Percentiles rank a stretch among this genome's conserved stretches.
phyloP scores from a whole-genome alignment of 1,284 basidiomycete species.

The Irpex sp. region DNA sequence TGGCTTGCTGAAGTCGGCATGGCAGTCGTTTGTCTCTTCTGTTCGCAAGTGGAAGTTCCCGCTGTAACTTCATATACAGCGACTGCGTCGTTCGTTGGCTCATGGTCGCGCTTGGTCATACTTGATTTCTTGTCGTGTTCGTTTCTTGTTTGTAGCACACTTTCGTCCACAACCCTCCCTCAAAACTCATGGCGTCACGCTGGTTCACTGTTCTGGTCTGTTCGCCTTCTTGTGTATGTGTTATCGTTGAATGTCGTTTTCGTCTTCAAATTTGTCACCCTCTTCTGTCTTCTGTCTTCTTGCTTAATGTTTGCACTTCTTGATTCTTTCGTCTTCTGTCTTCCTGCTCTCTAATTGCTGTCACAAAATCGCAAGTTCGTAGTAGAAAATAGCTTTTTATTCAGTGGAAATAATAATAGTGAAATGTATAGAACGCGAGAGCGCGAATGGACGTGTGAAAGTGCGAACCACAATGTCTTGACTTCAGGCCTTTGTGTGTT shows the following conservation, averaged over 20 bases:
- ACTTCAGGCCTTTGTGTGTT: not conserved
- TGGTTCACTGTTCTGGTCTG: no score
- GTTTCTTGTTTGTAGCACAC: no score
- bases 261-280: not conserved
- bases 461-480: not conserved
- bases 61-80: not conserved
- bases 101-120: not conserved
- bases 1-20: not conserved
- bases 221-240: no score
- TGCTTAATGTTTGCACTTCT: not conserved
- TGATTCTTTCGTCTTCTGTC: not conserved
- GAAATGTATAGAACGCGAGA: not conserved
- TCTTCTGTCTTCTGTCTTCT: conserved; percentile 1
- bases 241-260: not conserved
- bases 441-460: not conserved
- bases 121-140: no score
- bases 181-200: no score
- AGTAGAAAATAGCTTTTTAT: not conserved
- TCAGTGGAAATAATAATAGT: not conserved
- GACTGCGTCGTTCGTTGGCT: not conserved
- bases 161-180: no score
- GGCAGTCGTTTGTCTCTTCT: not conserved
- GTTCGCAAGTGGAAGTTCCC: not conserved
- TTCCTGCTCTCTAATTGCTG: not conserved
- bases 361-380: not conserved